Percentiles rank a stretch among this genome's conserved stretches.
Evolutionary conservation across 2,329 filamentous ascomycete genomes (phyloP).

Genomic region (Fusarium sp.): DNA sequence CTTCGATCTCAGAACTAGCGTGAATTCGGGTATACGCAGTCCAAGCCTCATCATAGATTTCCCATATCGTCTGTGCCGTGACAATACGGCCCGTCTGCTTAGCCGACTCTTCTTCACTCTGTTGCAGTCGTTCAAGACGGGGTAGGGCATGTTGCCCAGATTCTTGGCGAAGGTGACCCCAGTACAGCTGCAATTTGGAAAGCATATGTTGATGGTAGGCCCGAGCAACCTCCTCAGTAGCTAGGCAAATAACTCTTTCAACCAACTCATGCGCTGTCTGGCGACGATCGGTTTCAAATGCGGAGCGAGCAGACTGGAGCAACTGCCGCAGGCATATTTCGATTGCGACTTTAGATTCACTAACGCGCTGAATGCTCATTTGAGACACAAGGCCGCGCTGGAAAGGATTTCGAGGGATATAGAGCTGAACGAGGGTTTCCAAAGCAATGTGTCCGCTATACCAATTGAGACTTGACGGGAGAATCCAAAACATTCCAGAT

Average conservation of each 20-base stretch:
- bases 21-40: too few species aligned
- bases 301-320: background rate
- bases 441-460: background rate
- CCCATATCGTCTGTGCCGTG: too few species aligned
- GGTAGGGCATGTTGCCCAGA: background rate
- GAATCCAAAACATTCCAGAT: background rate
- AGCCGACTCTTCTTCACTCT: background rate
- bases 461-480: background rate
- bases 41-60: too few species aligned
- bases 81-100: too few species aligned
- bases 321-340: background rate
- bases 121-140: background rate
- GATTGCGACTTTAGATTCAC: background rate
- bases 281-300: background rate
- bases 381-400: background rate
- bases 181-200: constrained; percentile 3
- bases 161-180: background rate
- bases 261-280: background rate
- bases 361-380: background rate
- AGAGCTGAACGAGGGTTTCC: background rate
- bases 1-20: too few species aligned
- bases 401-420: background rate
- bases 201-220: constrained; percentile 6
- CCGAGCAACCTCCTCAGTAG: constrained; percentile 1
- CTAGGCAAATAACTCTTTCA: background rate